These are phyloP conservation scores for Talaromyces verruculosus DNA, from an alignment of 2,329 filamentous ascomycete genomes.

Conservation along the genomic window DNA sequence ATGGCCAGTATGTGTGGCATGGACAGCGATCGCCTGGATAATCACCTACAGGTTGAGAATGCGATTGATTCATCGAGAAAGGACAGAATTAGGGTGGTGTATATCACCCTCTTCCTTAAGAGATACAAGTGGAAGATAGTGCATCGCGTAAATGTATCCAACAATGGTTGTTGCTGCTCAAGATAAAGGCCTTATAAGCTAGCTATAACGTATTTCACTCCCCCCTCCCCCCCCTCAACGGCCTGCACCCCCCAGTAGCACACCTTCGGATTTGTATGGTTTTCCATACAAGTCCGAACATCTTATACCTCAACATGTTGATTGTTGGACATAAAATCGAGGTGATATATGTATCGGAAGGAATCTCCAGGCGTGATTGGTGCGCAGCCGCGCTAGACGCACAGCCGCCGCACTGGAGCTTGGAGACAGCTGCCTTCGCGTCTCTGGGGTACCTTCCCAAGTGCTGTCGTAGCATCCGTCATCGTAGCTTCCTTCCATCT, in stretches of 20 bases:
- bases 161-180: background rate
- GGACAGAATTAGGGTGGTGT: background rate
- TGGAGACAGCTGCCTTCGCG: slow-evolving; percentile 19
- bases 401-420: slow-evolving; percentile 19
- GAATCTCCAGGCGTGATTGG: background rate
- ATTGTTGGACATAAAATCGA: background rate
- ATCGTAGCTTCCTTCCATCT: slow-evolving; percentile 13
- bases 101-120: background rate
- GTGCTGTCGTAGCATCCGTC: slow-evolving; percentile 14
- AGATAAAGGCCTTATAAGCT: no score
- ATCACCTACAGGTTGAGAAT: background rate
- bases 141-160: background rate
- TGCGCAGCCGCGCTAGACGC: slow-evolving; percentile 12
- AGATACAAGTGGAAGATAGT: background rate
- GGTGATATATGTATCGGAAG: no score
- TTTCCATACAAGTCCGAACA: no score
- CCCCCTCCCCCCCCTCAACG: no score
- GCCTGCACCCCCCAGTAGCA: no score
- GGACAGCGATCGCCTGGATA: background rate
- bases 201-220: no score
- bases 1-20: background rate
- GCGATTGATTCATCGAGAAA: background rate
- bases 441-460: slow-evolving; percentile 14
- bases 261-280: no score
- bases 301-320: no score